phyloP scores from a whole-genome alignment of 768 basidiomycete species.

The Kwoniella dendrophila region DNA sequence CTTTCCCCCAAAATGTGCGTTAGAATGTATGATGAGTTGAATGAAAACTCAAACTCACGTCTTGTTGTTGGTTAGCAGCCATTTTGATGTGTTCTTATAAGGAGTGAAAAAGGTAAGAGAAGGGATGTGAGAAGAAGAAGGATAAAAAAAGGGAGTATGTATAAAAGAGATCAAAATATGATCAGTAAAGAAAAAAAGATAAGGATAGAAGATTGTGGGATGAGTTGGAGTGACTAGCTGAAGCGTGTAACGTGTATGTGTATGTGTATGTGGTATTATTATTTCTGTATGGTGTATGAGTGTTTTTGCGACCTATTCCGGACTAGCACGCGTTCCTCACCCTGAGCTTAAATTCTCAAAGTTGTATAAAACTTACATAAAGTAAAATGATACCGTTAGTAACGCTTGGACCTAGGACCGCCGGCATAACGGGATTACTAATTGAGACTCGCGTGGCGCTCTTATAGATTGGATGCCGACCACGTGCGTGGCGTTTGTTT shows the following conservation, averaged over 20 bases:
- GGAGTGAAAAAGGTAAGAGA: too few species aligned
- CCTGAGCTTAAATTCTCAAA: constrained; percentile 8
- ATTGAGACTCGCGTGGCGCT: neutral
- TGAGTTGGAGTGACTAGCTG: neutral
- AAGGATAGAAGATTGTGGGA: neutral
- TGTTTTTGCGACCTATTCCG: neutral
- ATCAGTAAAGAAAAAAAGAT: neutral
- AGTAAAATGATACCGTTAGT: too few species aligned
- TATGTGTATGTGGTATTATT: constrained; percentile 5
- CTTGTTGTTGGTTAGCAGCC: constrained; percentile 11
- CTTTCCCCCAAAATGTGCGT: too few species aligned
- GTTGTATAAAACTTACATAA: too few species aligned
- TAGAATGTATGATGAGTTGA: neutral
- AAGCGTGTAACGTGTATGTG: too few species aligned
- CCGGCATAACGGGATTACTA: constrained; percentile 10
- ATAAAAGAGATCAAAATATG: neutral
- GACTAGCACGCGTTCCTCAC: constrained; percentile 1
- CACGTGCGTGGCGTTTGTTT: constrained; percentile 3
- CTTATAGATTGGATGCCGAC: neutral
- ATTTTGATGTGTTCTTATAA: constrained; percentile 15
- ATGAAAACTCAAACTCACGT: neutral
- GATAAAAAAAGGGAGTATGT: neutral
- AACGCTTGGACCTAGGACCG: too few species aligned
- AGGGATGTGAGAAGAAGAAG: constrained; percentile 12
- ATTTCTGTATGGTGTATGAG: neutral